A percentile compares a stretch with the other conserved stretches of the same genome.
These are phyloP conservation scores for Coemansia aciculifera DNA, from an alignment of 192 early-diverging fungal genomes.

Conservation along the genomic window DNA sequence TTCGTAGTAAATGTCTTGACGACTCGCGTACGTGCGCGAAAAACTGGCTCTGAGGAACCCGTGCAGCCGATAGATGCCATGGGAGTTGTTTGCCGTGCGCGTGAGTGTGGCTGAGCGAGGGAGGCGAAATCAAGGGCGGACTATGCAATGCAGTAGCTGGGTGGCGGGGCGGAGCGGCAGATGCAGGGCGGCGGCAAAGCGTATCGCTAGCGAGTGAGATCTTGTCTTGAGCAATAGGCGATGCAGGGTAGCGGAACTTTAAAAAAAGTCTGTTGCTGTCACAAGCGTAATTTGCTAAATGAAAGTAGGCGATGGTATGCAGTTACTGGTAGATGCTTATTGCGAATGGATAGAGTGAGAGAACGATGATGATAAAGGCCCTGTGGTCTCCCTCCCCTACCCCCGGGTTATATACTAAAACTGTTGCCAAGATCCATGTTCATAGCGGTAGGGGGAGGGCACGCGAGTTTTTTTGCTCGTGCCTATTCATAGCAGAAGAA, in stretches of 20 bases:
- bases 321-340: constrained; percentile 1
- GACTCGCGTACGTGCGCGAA: background rate
- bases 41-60: background rate
- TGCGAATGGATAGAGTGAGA: background rate
- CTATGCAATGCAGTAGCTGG: constrained; percentile 1
- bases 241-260: background rate
- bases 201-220: background rate
- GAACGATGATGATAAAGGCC: background rate
- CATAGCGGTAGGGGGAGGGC: background rate
- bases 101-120: background rate
- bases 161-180: background rate
- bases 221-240: background rate
- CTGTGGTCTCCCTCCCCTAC: background rate
- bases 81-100: background rate
- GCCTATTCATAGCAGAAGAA: constrained; percentile 11
- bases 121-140: background rate
- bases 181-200: background rate
- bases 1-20: constrained; percentile 7
- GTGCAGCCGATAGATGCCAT: constrained; percentile 1
- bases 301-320: background rate
- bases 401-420: constrained; percentile 10
- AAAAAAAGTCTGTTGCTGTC: background rate
- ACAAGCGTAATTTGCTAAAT: background rate
- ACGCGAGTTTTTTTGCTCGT: constrained; percentile 6
- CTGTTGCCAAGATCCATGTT: constrained; percentile 11